Percentiles rank a stretch among this genome's conserved stretches.
Evolutionary conservation across 306 rosid genomes (phyloP).

Genomic region (Prunus mira): DNA sequence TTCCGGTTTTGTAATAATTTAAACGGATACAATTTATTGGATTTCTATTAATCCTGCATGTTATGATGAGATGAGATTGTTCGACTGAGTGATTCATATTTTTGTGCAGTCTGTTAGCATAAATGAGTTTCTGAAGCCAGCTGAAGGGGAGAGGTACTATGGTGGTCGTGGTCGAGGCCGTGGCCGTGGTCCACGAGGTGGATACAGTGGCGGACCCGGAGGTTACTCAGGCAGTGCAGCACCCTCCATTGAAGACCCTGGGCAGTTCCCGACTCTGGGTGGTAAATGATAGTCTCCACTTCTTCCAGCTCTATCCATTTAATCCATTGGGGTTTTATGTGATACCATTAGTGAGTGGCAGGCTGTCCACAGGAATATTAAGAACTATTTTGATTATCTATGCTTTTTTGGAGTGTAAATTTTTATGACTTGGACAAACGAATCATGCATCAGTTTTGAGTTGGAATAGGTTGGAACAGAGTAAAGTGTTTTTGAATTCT

Average conservation of each 20-base stretch:
- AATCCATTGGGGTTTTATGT: constrained; percentile 22
- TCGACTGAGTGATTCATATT: not conserved
- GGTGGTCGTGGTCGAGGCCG: constrained; percentile 89
- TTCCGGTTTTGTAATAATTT: too few species aligned
- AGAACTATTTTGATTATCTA: constrained; percentile 30
- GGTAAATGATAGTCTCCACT: constrained; percentile 58
- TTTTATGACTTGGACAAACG: constrained; percentile 30
- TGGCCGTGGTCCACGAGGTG: constrained; percentile 78
- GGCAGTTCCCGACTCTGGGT: constrained; percentile 83
- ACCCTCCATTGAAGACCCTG: constrained; percentile 81
- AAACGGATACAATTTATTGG: not conserved
- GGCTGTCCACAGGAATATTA: constrained; percentile 22
- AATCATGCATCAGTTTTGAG: constrained; percentile 56
- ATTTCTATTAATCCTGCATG: not conserved
- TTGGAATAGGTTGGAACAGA: constrained; percentile 33
- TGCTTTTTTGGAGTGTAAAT: constrained; percentile 41
- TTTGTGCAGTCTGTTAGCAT: constrained; percentile 70
- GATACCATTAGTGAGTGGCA: constrained; percentile 30
- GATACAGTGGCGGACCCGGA: constrained; percentile 44
- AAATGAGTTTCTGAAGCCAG: constrained; percentile 89
- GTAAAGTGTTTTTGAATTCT: constrained; percentile 11
- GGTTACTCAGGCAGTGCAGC: constrained; percentile 43
- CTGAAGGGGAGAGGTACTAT: constrained; percentile 69
- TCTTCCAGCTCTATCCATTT: constrained; percentile 11
- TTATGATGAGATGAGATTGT: not conserved